Evolutionary conservation across 2,329 filamentous ascomycete genomes (phyloP), one percentile per base, ranked within the genome.

Genomic region (Pochonia chlamydosporia): DNA sequence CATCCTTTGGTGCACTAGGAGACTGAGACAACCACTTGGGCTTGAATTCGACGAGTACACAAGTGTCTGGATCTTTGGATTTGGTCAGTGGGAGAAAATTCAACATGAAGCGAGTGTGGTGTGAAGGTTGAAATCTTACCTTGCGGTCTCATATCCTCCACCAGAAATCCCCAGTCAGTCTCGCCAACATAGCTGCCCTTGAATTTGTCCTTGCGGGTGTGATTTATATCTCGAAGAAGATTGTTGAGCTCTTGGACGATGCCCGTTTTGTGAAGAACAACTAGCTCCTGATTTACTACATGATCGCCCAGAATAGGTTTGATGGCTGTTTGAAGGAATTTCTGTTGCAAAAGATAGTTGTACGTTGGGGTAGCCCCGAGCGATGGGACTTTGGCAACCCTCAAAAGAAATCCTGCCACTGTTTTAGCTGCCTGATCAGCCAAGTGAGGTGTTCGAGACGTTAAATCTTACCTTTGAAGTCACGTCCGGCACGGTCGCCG

Each of bases 11-110:
- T 0, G 87, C 87, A 31, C 79, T 82, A 4, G 84, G 86, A 2
- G 87, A 91, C 62, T 90, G 87, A 8, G 75, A 69, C 23, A 93
- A 76, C 88, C 88, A 93, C 66, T 93, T 93, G 13, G 88, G 87
- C 62, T 93, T 93, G 67, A 92, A 85, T 62, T 92, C 86, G 47
- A 87, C 69, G 26, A 86, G 61, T 24, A 63, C 47, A 48, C 55
- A 60, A n/a, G 58, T 56, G 20, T 61, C 55, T 13, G 57, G 49
- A 48, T 64, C 62, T 63, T 44, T 23, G 8, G 11, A n/a, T 44
- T 20, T 13, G 2, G 21, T 36, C 16, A 20, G 18, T 10, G 42
- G 18, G n/a, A 31, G 31, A 9, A 40, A 24, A 28, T 44, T 36
- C 23, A 24, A 43, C 18, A 37, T 14, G 28, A 47, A 9, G 13